Conservation (phyloP, 768 basidiomycete species). For the Pleurotus platypus region DNA sequence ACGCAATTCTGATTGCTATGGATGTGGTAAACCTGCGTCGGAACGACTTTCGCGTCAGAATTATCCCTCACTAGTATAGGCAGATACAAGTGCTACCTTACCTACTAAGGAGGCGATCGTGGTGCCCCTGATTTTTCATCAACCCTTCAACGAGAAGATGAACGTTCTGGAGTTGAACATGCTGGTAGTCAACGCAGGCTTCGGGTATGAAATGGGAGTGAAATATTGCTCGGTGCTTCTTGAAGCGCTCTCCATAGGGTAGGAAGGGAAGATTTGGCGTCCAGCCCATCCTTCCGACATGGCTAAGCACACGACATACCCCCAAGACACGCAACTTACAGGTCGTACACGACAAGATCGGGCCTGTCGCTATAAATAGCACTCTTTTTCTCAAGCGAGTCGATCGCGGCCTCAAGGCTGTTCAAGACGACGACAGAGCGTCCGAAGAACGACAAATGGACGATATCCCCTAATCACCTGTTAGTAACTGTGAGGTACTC, state of each 20-base stretch:
- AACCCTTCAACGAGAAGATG: slow-evolving; percentile 26
- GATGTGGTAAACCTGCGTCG: slow-evolving; percentile 18
- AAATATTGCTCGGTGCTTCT: slow-evolving; percentile 16
- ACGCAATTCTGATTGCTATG: slow-evolving; percentile 18
- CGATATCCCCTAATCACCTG: not conserved
- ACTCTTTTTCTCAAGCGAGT: slow-evolving; percentile 2
- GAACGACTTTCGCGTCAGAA: not conserved
- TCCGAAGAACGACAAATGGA: slow-evolving; percentile 4
- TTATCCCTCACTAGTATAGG: not conserved
- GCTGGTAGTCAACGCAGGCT: slow-evolving; percentile 19
- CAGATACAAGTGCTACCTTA: not conserved
- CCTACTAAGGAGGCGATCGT: slow-evolving; percentile 3
- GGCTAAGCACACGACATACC: not conserved
- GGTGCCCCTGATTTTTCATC: slow-evolving; percentile 17
- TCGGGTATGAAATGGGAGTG: slow-evolving; percentile 18
- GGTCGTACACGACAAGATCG: not conserved
- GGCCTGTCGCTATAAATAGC: slow-evolving; percentile 7
- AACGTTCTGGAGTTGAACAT: slow-evolving; percentile 27
- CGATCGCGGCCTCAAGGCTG: not conserved
- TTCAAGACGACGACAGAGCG: slow-evolving; percentile 2
- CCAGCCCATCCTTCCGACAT: slow-evolving; percentile 14
- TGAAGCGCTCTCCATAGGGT: slow-evolving; percentile 20
- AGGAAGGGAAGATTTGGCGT: slow-evolving; percentile 16
- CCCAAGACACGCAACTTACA: not conserved
- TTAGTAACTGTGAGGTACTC: not conserved